Base-by-base conservation (phyloP, 2,329 filamentous ascomycete genomes). In the Chaetomiaceae sp. region DNA sequence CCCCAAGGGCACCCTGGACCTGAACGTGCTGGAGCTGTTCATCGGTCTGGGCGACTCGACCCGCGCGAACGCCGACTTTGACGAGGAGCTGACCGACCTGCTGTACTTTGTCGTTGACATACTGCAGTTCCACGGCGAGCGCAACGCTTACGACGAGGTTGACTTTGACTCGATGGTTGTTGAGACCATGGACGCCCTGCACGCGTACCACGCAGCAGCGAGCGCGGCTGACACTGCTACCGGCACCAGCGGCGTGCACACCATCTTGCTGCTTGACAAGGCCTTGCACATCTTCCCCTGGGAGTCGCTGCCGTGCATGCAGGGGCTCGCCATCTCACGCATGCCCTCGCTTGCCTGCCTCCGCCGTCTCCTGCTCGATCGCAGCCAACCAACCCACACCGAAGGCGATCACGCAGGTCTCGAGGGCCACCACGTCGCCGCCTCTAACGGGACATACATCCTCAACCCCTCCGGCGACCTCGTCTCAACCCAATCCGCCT, bases 61-160 rank as follows among this genome's bases (percentile, higher is more conserved):
- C 0, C 75, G 77, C 7, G 77, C 82, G 2, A 79, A 82, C 7
- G 68, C 71, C 48, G 88, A 95, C 52, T 76, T 94, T 18, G 91
- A 97, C 53, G 91, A 97, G 59, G 81, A 84, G 0, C 70, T 98
- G n/a, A 88, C 84, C 56, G 93, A 98, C 62, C 71, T 98, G 22
- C 76, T 98, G 3, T 97, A 96, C 67, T 97, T 97, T 62, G 86
- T 97, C 1, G 84, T 98, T 6, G 93, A 98, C 59, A 90, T 97
- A 42, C 73, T 98, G 3, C 93, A 97, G 62, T 97, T 98, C 65
- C 88, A 95, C 57, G 93, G 93, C 14, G 94, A 98, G 67, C 79
- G 83, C 38, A 98, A 97, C 61, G 93, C 94, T 0, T 96, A 96
- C 65, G 93, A 98, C 58, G 93, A 98, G 68, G 87, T 98, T 52